Percentiles rank a stretch among this genome's conserved stretches.
Evolutionary conservation across 2,329 filamentous ascomycete genomes (phyloP).

Genomic region (Neofusicoccum laricinum): DNA sequence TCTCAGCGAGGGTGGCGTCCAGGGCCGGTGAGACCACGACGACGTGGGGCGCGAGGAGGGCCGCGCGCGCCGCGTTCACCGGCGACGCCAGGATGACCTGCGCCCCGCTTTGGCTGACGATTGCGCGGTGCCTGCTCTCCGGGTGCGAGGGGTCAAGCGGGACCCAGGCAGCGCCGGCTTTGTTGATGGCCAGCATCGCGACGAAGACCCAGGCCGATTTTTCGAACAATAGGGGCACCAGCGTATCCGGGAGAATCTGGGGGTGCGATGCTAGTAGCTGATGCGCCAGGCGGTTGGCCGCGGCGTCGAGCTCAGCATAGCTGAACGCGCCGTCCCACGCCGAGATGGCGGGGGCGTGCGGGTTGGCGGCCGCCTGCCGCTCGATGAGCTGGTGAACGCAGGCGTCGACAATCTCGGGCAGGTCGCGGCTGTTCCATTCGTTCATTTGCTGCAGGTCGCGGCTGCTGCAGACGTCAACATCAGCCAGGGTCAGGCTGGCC

Average conservation of each 20-base stretch:
- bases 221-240: neutral
- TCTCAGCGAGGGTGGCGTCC: too few relatives aligned
- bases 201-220: conserved; percentile 28
- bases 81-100: neutral
- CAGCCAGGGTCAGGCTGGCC: neutral
- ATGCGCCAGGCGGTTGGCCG: conserved; percentile 33
- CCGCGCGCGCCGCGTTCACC: neutral
- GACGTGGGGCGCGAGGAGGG: neutral
- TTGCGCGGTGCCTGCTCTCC: neutral
- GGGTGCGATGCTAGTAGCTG: conserved; percentile 30
- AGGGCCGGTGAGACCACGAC: neutral
- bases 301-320: conserved; percentile 44
- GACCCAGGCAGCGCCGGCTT: conserved; percentile 28
- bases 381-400: conserved; percentile 50
- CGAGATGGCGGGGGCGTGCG: conserved; percentile 43
- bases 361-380: conserved; percentile 36
- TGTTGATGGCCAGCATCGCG: conserved; percentile 37
- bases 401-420: conserved; percentile 34
- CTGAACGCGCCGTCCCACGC: conserved; percentile 52
- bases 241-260: conserved; percentile 17
- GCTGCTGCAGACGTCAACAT: neutral
- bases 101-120: neutral
- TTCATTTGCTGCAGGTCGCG: neutral
- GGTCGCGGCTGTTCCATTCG: neutral
- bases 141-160: conserved; percentile 26